Conservation (phyloP, 2,329 filamentous ascomycete species). For the Myriangium duriaei region DNA sequence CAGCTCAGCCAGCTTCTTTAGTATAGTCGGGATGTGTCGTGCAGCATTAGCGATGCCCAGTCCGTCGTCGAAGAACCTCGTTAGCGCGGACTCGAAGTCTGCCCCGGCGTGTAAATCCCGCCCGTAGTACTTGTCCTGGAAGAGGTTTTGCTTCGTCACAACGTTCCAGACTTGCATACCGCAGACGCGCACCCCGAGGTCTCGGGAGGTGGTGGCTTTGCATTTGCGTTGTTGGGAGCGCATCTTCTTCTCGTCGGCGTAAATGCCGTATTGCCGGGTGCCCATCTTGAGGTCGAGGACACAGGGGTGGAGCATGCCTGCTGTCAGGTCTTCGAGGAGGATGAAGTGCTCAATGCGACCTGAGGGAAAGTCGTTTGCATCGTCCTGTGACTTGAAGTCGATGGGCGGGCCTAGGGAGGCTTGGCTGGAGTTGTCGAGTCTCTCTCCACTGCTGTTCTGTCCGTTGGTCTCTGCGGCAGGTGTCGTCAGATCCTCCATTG, state of each 20-base stretch:
- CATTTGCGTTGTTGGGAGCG: constrained; percentile 89
- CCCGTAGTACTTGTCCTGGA: constrained; percentile 96
- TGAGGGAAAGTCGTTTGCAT: constrained; percentile 12
- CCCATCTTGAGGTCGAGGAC: constrained; percentile 99
- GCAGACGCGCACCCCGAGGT: constrained; percentile 85
- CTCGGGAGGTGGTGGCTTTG: constrained; percentile 76
- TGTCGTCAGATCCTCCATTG: constrained; percentile 47
- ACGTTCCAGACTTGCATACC: constrained; percentile 95
- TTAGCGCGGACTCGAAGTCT: constrained; percentile 81
- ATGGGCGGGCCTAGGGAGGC: constrained; percentile 19
- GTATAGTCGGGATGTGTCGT: constrained; percentile 74
- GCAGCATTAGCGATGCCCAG: constrained; percentile 66
- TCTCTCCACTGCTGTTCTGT: not conserved
- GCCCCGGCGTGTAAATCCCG: constrained; percentile 73
- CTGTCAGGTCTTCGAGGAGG: constrained; percentile 84
- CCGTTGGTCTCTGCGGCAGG: not conserved
- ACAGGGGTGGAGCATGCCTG: constrained; percentile 91
- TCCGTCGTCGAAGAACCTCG: constrained; percentile 82
- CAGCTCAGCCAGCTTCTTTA: constrained; percentile 71
- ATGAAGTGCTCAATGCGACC: constrained; percentile 81
- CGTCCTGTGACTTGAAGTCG: constrained; percentile 30
- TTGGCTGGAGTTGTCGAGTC: not conserved
- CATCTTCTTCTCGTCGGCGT: constrained; percentile 83
- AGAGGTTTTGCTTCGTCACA: constrained; percentile 71
- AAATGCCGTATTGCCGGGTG: constrained; percentile 88